These are phyloP conservation scores for Cyclanthera cordifolia DNA, from an alignment of 306 rosid species.

Conservation along the genomic window DNA sequence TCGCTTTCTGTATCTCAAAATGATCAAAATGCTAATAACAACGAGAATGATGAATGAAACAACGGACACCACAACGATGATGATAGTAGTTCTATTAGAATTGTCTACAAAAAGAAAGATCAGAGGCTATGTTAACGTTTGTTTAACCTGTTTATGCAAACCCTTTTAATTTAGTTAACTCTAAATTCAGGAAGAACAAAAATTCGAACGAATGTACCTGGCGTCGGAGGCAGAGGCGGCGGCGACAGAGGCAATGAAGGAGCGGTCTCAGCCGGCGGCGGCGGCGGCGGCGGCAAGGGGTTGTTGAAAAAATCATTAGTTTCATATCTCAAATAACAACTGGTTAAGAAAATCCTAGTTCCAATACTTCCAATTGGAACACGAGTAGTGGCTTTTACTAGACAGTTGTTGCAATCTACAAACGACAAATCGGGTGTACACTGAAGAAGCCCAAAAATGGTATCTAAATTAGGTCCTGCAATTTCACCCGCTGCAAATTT, in stretches of 20 bases:
- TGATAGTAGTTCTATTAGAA: not conserved
- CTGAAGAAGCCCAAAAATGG: conserved; percentile 5
- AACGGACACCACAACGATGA: not conserved
- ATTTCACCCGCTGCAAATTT: conserved; percentile 13
- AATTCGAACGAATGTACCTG: not conserved
- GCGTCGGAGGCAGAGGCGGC: conserved; percentile 5
- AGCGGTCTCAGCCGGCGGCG: not conserved
- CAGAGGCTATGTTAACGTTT: not conserved
- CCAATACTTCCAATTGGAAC: not conserved
- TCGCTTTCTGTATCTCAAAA: not conserved
- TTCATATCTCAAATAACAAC: conserved; percentile 6
- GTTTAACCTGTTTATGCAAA: not conserved
- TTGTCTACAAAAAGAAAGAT: not conserved
- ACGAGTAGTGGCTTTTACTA: not conserved
- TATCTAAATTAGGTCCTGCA: not conserved
- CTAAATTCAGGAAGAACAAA: not conserved
- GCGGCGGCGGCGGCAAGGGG: not conserved
- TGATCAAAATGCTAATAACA: not conserved
- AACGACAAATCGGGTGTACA: conserved; percentile 16
- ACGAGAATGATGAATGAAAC: not conserved
- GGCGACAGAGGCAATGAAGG: not conserved
- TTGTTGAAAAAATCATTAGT: not conserved
- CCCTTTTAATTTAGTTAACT: not conserved
- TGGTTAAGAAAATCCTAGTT: not conserved
- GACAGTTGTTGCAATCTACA: conserved; percentile 4